These are phyloP conservation scores for Ophiocordyceps camponoti-saundersi DNA, from an alignment of 2,329 filamentous ascomycete species.

Conservation along the genomic window DNA sequence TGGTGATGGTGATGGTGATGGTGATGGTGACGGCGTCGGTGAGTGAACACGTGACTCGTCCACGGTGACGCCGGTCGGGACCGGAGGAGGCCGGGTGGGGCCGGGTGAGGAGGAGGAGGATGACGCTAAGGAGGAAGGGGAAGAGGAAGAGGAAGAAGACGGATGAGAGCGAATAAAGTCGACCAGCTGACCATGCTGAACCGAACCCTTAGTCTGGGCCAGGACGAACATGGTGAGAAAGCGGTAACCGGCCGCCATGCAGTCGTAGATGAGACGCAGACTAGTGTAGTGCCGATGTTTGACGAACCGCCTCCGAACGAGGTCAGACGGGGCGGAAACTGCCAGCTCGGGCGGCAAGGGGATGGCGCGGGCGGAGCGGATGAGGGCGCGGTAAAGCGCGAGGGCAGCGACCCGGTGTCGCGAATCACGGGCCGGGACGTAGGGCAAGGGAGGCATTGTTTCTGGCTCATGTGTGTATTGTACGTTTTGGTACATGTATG, in stretches of 20 bases:
- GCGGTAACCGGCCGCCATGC: constrained; percentile 53
- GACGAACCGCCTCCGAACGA: constrained; percentile 45
- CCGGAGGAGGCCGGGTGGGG: not conserved
- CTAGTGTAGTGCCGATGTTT: constrained; percentile 42
- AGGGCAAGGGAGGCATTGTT: constrained; percentile 15
- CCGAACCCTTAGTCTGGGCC: constrained; percentile 17
- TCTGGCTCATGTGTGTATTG: too few relatives aligned
- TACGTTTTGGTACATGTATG: too few relatives aligned
- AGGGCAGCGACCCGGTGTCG: constrained; percentile 41
- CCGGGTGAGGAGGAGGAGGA: too few relatives aligned
- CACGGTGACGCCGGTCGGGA: constrained; percentile 1
- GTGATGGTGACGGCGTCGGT: too few relatives aligned
- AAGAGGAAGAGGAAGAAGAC: too few relatives aligned
- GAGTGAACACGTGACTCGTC: too few relatives aligned
- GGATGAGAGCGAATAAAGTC: constrained; percentile 19
- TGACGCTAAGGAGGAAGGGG: too few relatives aligned
- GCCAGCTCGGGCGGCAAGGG: constrained; percentile 22
- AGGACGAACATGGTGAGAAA: constrained; percentile 23
- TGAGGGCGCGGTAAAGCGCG: constrained; percentile 55
- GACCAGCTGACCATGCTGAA: constrained; percentile 24
- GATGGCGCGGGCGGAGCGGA: constrained; percentile 37
- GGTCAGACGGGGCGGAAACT: constrained; percentile 14
- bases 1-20: too few relatives aligned
- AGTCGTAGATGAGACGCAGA: constrained; percentile 39
- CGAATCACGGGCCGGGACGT: constrained; percentile 30